These are phyloP conservation scores for Puccinia hordei DNA, from an alignment of 1,284 basidiomycete genomes.

Conservation along the genomic window DNA sequence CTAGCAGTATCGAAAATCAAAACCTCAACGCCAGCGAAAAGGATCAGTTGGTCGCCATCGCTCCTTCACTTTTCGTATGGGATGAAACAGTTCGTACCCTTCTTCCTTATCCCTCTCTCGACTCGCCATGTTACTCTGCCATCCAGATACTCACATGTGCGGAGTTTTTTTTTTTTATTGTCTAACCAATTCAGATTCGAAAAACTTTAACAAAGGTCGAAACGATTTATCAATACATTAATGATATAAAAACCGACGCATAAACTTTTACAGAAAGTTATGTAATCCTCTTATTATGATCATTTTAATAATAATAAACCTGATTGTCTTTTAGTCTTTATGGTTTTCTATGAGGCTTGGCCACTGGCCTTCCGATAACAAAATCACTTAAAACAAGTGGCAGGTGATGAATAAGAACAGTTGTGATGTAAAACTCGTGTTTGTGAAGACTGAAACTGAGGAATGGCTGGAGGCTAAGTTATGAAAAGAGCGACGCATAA, in stretches of 20 bases:
- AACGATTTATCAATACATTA: constrained; percentile 38
- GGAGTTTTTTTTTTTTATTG: neutral
- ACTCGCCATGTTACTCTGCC: too few relatives aligned
- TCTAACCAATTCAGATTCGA: constrained; percentile 27
- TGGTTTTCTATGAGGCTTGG: neutral
- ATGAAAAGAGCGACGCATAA: too few relatives aligned
- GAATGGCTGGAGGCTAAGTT: too few relatives aligned
- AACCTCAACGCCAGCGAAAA: neutral
- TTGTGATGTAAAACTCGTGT: too few relatives aligned
- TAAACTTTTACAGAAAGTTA: too few relatives aligned
- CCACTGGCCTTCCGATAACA: neutral
- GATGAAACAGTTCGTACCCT: constrained; percentile 32
- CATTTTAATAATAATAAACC: too few relatives aligned
- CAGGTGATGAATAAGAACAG: too few relatives aligned
- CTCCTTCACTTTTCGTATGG: constrained; percentile 36
- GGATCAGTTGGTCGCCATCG: constrained; percentile 40
- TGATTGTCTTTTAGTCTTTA: neutral
- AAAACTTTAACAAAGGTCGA: constrained; percentile 37
- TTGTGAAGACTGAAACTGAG: too few relatives aligned
- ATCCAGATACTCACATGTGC: too few relatives aligned
- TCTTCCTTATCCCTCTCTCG: neutral
- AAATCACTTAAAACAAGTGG: too few relatives aligned
- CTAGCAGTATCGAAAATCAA: neutral
- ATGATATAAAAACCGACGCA: neutral
- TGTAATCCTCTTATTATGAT: too few relatives aligned